Evolutionary conservation across 2,329 filamentous ascomycete genomes (phyloP), one percentile per base, ranked within the genome.

Genomic region (Alternaria brassicicola): DNA sequence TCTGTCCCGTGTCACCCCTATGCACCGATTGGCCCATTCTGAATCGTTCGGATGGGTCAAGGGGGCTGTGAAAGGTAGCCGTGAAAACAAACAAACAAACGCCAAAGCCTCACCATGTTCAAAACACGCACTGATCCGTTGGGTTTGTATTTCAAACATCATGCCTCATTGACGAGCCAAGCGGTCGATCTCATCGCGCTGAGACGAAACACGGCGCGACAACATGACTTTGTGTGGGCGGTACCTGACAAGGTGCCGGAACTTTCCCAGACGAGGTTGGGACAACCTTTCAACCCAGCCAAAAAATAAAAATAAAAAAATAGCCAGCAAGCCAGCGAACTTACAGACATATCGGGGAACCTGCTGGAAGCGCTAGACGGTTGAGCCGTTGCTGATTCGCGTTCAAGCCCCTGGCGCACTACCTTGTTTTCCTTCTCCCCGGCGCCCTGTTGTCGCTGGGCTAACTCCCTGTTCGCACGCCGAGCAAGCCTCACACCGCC

Each of bases 321-420:
- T n/a, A n/a, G n/a, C n/a, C 36, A 39, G 36, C 12, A 62, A 46
- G 54, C 61, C 63, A 62, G 55, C 62, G 52, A 57, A 25, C 56
- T 56, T 66, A 62, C 41, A 63, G 63, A 61, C 70, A 62, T 73
- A 73, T 74, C 65, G 68, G 68, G 64, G 55, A 56, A 57, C 52
- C 33, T 47, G 55, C 55, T 62, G 57, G 55, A 54, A 67, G 68
- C 63, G 63, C 63, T 61, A 67, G 59, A 49, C 60, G 57, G 64
- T 64, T 66, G 59, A 33, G 39, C 48, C 59, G 62, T 58, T 60
- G 51, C 58, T 73, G 64, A 75, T 76, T 76, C 68, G 71, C 61
- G 55, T 36, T 30, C 33, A 36, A 31, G 38, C 58, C 61, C 62
- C 56, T 59, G 55, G 61, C 47, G 64, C 62, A 55, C 63, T 63